Percentiles rank a stretch among this genome's conserved stretches.
phyloP scores from a whole-genome alignment of 2,329 filamentous ascomycete species.

The Calycina herbarum region DNA sequence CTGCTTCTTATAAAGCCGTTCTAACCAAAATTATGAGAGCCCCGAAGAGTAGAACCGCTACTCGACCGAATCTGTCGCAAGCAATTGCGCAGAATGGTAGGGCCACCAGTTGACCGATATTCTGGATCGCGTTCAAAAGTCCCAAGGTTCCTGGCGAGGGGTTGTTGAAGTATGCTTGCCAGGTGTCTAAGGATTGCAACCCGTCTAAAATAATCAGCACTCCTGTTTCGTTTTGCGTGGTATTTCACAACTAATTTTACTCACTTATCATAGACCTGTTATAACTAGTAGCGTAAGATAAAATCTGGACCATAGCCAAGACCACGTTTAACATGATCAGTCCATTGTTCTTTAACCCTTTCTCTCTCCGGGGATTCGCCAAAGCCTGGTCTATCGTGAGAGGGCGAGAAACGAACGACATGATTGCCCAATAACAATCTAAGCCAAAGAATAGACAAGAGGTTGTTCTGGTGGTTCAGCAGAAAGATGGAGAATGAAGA shows the following conservation, averaged over 20 bases:
- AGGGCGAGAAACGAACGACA: constrained; percentile 12
- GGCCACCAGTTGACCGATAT: constrained; percentile 31
- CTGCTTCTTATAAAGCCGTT: constrained; percentile 21
- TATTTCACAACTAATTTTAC: constrained; percentile 2
- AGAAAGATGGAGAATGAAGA: not conserved
- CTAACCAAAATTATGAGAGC: constrained; percentile 25
- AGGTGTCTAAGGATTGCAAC: constrained; percentile 45
- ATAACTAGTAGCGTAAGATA: constrained; percentile 32
- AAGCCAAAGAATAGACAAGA: not conserved
- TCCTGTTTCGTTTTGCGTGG: not conserved
- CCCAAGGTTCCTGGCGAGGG: constrained; percentile 29
- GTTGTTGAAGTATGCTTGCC: constrained; percentile 44
- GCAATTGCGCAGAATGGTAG: constrained; percentile 28
- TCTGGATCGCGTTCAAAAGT: constrained; percentile 33
- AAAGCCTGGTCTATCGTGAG: constrained; percentile 24
- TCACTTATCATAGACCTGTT: constrained; percentile 30
- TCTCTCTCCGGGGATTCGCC: constrained; percentile 17
- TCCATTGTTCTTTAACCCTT: constrained; percentile 29
- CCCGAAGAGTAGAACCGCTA: constrained; percentile 19
- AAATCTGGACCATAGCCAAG: constrained; percentile 29
- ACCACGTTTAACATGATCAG: constrained; percentile 31
- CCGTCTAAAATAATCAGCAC: constrained; percentile 34
- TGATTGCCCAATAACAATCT: not conserved
- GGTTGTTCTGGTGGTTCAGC: not conserved
- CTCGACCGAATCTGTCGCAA: constrained; percentile 27